A percentile compares a stretch with the other conserved stretches of the same genome.
Conservation (phyloP, 2,329 filamentous ascomycete genomes). For the Botrytis fabae region DNA sequence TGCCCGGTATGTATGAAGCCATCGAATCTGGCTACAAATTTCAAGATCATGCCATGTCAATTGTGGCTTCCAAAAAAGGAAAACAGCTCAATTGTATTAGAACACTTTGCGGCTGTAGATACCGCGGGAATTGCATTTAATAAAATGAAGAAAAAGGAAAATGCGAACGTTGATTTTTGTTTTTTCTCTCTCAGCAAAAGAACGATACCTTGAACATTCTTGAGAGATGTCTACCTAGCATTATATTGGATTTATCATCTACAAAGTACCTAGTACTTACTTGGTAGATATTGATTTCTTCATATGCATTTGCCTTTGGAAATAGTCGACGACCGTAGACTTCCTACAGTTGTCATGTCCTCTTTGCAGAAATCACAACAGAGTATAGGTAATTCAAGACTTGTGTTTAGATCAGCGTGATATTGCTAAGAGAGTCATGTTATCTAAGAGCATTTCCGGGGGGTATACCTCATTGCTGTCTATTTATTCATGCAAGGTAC, state of each 20-base stretch:
- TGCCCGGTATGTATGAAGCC: neutral
- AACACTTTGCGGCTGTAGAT: neutral
- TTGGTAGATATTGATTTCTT: slow-evolving; percentile 9
- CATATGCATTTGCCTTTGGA: neutral
- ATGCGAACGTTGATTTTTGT: neutral
- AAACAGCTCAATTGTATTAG: neutral
- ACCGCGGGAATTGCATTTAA: neutral
- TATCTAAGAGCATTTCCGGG: neutral
- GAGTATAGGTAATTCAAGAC: neutral
- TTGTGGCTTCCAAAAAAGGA: neutral
- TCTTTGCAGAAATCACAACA: neutral
- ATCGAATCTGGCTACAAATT: neutral
- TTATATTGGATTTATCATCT: neutral
- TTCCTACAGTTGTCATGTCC: neutral
- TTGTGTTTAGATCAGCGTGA: neutral
- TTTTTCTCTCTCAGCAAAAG: neutral
- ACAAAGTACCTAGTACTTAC: neutral
- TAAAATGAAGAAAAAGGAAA: neutral
- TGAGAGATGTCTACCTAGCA: neutral
- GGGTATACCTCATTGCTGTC: slow-evolving; percentile 5
- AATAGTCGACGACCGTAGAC: neutral
- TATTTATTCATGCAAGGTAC: slow-evolving; percentile 6
- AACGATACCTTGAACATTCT: slow-evolving; percentile 14
- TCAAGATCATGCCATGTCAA: neutral
- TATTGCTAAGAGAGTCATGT: neutral